Percentiles rank a stretch among this genome's conserved stretches.
Conservation (phyloP, 2,329 filamentous ascomycete genomes). For the Cadophora sp. region DNA sequence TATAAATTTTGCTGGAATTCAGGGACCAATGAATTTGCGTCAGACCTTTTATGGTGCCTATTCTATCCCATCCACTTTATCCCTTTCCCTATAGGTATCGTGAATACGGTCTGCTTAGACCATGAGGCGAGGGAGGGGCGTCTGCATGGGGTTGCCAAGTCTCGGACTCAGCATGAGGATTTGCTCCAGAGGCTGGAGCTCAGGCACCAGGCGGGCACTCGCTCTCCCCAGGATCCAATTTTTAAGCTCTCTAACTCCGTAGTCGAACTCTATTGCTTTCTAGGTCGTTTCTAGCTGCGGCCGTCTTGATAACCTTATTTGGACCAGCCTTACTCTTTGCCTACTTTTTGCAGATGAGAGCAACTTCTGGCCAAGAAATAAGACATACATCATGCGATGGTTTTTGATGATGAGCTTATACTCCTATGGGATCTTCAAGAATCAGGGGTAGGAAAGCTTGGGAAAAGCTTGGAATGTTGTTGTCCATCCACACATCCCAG, state of each 20-base stretch:
- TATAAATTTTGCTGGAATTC: neutral
- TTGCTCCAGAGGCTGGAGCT: neutral
- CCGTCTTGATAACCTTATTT: neutral
- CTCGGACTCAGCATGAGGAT: neutral
- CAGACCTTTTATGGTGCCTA: neutral
- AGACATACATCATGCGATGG: no score
- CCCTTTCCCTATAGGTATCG: neutral
- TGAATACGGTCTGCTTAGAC: neutral
- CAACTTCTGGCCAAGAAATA: no score
- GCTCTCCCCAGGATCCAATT: neutral
- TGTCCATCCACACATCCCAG: no score
- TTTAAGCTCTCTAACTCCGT: neutral
- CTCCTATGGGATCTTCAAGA: no score
- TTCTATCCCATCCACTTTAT: neutral
- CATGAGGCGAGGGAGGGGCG: neutral
- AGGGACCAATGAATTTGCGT: no score
- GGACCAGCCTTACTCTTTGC: neutral
- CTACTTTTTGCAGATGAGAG: no score
- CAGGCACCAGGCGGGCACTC: no score
- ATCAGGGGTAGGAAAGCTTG: no score
- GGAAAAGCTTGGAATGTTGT: no score
- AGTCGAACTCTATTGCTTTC: neutral
- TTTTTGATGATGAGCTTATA: no score
- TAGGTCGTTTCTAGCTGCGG: neutral
- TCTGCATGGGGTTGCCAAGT: neutral